Evolutionary conservation across 2,329 filamentous ascomycete species (phyloP).

Genomic region (Apiospora sp.): DNA sequence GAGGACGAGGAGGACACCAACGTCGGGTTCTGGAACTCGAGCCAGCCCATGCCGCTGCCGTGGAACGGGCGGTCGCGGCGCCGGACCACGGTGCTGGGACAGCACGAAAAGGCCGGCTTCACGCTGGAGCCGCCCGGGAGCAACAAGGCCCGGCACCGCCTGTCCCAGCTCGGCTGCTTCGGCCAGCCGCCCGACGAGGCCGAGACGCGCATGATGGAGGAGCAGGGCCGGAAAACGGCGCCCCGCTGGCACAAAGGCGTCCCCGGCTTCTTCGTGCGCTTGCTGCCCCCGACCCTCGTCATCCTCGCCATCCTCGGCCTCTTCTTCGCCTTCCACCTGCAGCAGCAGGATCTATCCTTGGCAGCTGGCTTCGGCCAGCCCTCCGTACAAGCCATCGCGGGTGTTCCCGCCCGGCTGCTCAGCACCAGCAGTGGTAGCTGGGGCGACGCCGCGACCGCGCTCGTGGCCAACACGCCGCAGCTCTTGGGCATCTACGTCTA

Average conservation of each 20-base stretch:
- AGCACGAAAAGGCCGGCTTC: constrained; percentile 9
- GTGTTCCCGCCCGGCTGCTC: neutral
- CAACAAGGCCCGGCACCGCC: too few species aligned
- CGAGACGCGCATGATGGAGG: neutral
- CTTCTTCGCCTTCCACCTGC: constrained; percentile 15
- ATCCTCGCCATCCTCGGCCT: constrained; percentile 13
- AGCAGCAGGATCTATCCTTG: constrained; percentile 5
- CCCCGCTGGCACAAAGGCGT: constrained; percentile 25
- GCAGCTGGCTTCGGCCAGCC: constrained; percentile 2
- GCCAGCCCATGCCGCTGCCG: constrained; percentile 16
- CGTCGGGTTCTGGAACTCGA: constrained; percentile 24
- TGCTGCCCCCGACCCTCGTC: constrained; percentile 1
- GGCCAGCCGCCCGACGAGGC: neutral
- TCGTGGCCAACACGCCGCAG: constrained; percentile 23
- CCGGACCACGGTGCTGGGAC: constrained; percentile 2
- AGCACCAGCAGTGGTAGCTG: neutral
- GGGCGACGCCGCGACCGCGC: constrained; percentile 11
- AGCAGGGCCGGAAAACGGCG: neutral
- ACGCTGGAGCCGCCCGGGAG: neutral
- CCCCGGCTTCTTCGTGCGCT: neutral
- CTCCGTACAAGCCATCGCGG: constrained; percentile 13
- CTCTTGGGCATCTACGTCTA: constrained; percentile 24
- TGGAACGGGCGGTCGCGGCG: constrained; percentile 21
- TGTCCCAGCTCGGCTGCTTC: neutral
- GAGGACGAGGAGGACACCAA: neutral